A percentile compares a stretch with the other conserved stretches of the same genome.
phyloP scores from a whole-genome alignment of 192 early-diverging fungal genomes.

The Mortierella alpina region DNA sequence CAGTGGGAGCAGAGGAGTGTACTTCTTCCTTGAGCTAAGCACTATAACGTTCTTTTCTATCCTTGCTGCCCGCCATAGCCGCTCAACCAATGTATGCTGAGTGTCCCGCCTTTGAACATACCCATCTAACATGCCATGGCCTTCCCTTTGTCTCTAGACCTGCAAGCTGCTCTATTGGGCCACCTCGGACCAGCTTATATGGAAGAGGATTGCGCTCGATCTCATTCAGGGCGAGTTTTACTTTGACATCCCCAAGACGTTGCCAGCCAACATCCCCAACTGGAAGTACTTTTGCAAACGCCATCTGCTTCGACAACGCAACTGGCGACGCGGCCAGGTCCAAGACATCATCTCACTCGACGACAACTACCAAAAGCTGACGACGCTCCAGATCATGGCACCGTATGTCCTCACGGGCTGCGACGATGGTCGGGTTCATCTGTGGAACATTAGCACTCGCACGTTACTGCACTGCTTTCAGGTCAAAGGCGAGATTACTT shows the following conservation, averaged over 20 bases:
- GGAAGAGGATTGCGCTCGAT: constrained; percentile 39
- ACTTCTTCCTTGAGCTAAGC: neutral
- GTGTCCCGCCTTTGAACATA: neutral
- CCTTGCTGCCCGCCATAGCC: neutral
- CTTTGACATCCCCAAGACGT: constrained; percentile 38
- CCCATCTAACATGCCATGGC: neutral
- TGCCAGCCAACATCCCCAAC: constrained; percentile 43
- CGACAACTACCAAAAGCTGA: constrained; percentile 48
- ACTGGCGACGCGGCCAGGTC: constrained; percentile 43
- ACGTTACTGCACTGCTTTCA: constrained; percentile 36
- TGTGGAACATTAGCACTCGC: constrained; percentile 46
- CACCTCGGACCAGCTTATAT: constrained; percentile 46
- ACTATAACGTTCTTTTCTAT: neutral
- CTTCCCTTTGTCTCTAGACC: constrained; percentile 1
- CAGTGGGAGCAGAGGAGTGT: too few relatives aligned
- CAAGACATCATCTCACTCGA: constrained; percentile 47
- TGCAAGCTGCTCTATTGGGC: constrained; percentile 40
- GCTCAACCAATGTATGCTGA: neutral
- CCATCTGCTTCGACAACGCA: constrained; percentile 32
- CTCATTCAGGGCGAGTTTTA: constrained; percentile 53
- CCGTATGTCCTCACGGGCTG: constrained; percentile 48
- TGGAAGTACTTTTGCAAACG: constrained; percentile 53
- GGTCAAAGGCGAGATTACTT: constrained; percentile 44
- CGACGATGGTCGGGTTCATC: constrained; percentile 36
- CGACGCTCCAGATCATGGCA: constrained; percentile 40